Evolutionary conservation across 768 basidiomycete genomes (phyloP).

Genomic region (Albatrellus ellisii): DNA sequence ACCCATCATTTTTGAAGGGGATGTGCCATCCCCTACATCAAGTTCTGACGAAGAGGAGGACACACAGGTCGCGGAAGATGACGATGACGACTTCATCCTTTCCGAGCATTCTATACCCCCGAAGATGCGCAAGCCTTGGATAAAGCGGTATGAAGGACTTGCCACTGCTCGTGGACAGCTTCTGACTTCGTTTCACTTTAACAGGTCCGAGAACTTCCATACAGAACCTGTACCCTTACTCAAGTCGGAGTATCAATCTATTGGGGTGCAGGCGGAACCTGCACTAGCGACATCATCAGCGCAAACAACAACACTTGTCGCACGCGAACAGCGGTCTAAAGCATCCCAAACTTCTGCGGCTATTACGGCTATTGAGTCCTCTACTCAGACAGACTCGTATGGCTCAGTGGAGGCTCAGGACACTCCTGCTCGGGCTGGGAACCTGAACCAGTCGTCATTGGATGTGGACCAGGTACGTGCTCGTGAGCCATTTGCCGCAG

Average conservation of each 20-base stretch:
- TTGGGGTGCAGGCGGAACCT: constrained; percentile 33
- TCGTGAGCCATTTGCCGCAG: neutral
- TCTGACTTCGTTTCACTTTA: neutral
- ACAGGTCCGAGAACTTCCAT: neutral
- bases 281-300: neutral
- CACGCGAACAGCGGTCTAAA: neutral
- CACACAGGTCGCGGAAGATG: constrained; percentile 27
- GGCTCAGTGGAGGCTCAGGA: neutral
- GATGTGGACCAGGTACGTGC: neutral
- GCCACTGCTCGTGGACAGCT: constrained; percentile 2
- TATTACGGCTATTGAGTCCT: neutral
- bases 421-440: neutral
- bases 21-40: constrained; percentile 21
- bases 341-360: neutral
- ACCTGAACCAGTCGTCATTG: neutral
- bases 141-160: constrained; percentile 28
- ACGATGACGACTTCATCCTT: constrained; percentile 22
- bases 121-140: constrained; percentile 53
- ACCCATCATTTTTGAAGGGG: constrained; percentile 46
- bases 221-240: neutral
- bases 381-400: neutral
- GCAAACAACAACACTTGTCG: neutral
- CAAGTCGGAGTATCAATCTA: constrained; percentile 21
- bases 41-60: constrained; percentile 28
- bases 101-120: constrained; percentile 35